Evolutionary conservation across 2,329 filamentous ascomycete genomes (phyloP).

Genomic region (Ophiostoma fasciatum): DNA sequence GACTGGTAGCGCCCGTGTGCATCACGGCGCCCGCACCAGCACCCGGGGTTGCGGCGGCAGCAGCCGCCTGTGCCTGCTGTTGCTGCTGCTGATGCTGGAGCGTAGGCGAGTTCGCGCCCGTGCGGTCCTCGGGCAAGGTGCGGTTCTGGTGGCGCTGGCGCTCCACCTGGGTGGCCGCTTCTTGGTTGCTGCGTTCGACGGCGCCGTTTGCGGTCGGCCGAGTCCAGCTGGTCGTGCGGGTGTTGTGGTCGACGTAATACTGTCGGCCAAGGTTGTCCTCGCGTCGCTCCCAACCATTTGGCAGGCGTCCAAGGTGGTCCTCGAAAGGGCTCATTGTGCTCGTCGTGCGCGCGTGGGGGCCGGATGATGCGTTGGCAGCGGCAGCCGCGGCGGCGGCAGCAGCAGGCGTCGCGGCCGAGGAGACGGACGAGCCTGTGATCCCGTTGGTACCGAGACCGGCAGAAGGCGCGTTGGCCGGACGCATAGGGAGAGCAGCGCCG

Average conservation of each 20-base stretch:
- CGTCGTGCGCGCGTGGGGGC: conserved; percentile 24
- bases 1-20: conserved; percentile 87
- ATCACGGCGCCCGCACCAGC: conserved; percentile 65
- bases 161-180: conserved; percentile 85
- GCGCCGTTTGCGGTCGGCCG: conserved; percentile 69
- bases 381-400: conserved; percentile 12
- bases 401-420: not conserved
- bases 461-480: conserved; percentile 30
- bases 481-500: conserved; percentile 24
- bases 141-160: conserved; percentile 88
- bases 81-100: conserved; percentile 39
- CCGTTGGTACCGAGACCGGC: conserved; percentile 22
- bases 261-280: conserved; percentile 91
- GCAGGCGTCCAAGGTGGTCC: conserved; percentile 84
- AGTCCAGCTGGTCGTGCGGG: conserved; percentile 91
- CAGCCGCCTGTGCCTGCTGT: conserved; percentile 28
- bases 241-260: conserved; percentile 98
- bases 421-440: conserved; percentile 12
- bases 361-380: conserved; percentile 29
- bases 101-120: conserved; percentile 81
- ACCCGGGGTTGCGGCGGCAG: conserved; percentile 27
- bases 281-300: conserved; percentile 86
- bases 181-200: conserved; percentile 63
- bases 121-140: conserved; percentile 88
- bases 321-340: conserved; percentile 80